phyloP scores from a whole-genome alignment of 768 basidiomycete species.

The Amanita molliuscula region DNA sequence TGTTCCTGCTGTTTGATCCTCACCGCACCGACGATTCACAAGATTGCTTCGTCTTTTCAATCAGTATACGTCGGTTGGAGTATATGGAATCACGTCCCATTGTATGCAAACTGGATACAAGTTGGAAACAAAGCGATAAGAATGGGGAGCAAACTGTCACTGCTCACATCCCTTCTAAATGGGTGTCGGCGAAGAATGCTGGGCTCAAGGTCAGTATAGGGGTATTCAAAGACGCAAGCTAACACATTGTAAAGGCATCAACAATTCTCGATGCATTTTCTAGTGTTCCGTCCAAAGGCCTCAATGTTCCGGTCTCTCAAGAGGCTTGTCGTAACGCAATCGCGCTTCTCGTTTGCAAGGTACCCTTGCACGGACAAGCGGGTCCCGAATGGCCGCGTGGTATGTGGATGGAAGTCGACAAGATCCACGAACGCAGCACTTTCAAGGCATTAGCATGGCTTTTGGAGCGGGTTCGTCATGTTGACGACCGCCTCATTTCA shows the following conservation, averaged over 20 bases:
- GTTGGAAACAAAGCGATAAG: constrained; percentile 66
- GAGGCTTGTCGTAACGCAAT: constrained; percentile 67
- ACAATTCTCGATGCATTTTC: constrained; percentile 46
- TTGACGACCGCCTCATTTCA: constrained; percentile 48
- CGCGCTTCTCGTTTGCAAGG: constrained; percentile 68
- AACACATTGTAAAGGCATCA: constrained; percentile 34
- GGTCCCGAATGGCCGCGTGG: constrained; percentile 72
- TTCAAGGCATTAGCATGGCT: constrained; percentile 85
- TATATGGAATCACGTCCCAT: constrained; percentile 76
- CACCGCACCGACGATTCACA: constrained; percentile 67
- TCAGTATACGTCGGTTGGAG: constrained; percentile 65
- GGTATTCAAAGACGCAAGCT: not conserved
- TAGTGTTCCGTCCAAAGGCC: constrained; percentile 45
- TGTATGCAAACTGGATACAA: constrained; percentile 58
- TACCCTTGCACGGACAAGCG: constrained; percentile 61
- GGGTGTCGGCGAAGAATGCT: constrained; percentile 43
- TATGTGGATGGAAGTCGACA: constrained; percentile 74
- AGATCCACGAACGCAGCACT: constrained; percentile 72
- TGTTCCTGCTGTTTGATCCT: constrained; percentile 84
- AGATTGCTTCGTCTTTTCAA: constrained; percentile 82
- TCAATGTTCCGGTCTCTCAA: constrained; percentile 40
- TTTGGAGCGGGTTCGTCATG: constrained; percentile 69
- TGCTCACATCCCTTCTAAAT: constrained; percentile 54
- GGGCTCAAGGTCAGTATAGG: constrained; percentile 39
- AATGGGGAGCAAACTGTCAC: constrained; percentile 37